phyloP scores from a whole-genome alignment of 352 stramenopile species.

The Ophiocytium majus region DNA sequence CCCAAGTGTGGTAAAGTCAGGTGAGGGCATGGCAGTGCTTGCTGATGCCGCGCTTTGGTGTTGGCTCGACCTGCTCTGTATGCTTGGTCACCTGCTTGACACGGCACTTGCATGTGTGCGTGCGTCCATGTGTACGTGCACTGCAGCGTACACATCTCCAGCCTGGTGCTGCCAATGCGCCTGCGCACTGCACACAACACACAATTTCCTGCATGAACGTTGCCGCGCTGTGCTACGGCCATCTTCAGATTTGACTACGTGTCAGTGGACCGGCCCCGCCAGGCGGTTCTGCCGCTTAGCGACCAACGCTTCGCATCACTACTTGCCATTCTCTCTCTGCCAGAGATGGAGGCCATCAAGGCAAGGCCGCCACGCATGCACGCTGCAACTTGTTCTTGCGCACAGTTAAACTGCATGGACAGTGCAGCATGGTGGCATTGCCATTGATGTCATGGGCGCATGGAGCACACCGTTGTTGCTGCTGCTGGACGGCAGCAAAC shows the following conservation, averaged over 20 bases:
- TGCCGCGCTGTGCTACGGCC: too few species aligned
- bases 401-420: too few species aligned
- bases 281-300: conserved; percentile 26
- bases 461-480: too few species aligned
- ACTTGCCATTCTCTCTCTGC: background rate
- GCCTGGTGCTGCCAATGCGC: too few species aligned
- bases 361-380: too few species aligned
- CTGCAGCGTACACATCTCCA: too few species aligned
- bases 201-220: too few species aligned
- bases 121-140: background rate
- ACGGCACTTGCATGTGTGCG: background rate
- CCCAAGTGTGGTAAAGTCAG: conserved; percentile 25
- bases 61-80: background rate
- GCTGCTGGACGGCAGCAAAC: background rate
- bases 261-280: conserved; percentile 20
- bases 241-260: conserved; percentile 16
- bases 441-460: too few species aligned
- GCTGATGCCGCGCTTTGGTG: background rate
- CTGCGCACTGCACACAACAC: too few species aligned
- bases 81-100: too few species aligned
- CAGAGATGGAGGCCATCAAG: background rate
- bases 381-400: background rate
- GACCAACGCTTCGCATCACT: conserved; percentile 22
- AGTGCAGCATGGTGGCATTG: too few species aligned
- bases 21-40: too few species aligned